Evolutionary conservation across 805 yeast species (phyloP), one percentile per base, ranked within the genome.

Genomic region (Ogataea methanolica): DNA sequence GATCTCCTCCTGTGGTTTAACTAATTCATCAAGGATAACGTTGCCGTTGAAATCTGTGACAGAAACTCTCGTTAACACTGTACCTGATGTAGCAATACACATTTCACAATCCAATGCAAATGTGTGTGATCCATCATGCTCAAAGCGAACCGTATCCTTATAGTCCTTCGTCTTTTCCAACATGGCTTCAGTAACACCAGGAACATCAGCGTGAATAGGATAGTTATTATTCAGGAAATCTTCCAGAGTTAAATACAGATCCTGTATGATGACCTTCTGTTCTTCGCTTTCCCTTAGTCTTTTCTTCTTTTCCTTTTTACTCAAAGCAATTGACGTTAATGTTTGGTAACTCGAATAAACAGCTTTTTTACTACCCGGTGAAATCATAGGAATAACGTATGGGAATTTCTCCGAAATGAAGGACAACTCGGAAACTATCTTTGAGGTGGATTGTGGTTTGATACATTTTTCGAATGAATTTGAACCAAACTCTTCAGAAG

Each of bases 71-170:
- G 98, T 81, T 37, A 92, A 70, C 1, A 80, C 96, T 38, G 75
- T 73, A 0, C 89, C 90, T 1, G 59, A 52, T 0, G 70, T 76
- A 0, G 91, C 67, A 48, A 74, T 68, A 62, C 97, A 89, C 89
- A 92, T 94, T 67, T 92, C 99, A 71, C 99, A 94, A 67, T 92
- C 99, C 17, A 94, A 54, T 0, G 96, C 94, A 68, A 79, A 88
- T 0, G 85, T 79, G 47, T 74, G 81, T 0, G 85, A 75, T 0
- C 82, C 83, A 9, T 72, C 81, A 51, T 79, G 83, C 1, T 75
- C 78, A 50, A 80, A 77, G 1, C 59, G 46, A 14, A 36, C 53
- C 0, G 96, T 85, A 39, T 78, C 78, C 1, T 70, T 74, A 83
- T 85, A 85, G 4, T 70, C 74, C 1, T 56, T 59, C 1, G 56